phyloP scores from a whole-genome alignment of 1,139 yeast genomes.

The Magnusiomyces starmeri region DNA sequence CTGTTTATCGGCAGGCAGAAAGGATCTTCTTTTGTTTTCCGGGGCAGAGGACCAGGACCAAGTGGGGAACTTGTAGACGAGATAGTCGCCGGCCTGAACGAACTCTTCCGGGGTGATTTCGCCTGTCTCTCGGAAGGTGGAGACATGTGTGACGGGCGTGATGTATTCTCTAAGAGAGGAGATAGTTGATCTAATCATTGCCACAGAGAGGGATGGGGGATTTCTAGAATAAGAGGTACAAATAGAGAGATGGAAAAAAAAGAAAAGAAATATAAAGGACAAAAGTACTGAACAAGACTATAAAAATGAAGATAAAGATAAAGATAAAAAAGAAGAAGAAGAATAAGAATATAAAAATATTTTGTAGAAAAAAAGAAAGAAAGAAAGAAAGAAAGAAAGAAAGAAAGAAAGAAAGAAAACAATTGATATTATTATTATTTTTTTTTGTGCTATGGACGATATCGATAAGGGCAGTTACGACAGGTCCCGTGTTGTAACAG shows the following conservation, averaged over 20 bases:
- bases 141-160: constrained; percentile 79
- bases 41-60: constrained; percentile 89
- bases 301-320: background rate
- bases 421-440: too few relatives aligned
- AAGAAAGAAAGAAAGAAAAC: too few relatives aligned
- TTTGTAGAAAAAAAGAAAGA: background rate
- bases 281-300: too few relatives aligned
- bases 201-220: background rate
- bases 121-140: constrained; percentile 79
- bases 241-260: background rate
- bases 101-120: constrained; percentile 93
- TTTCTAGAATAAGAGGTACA: background rate
- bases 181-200: constrained; percentile 65
- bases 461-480: too few relatives aligned
- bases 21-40: constrained; percentile 50
- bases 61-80: constrained; percentile 87
- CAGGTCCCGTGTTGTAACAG: too few relatives aligned
- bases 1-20: constrained; percentile 81
- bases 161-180: constrained; percentile 77
- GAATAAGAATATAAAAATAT: background rate
- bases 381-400: too few relatives aligned
- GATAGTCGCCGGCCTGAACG: constrained; percentile 85
- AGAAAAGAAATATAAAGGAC: background rate
- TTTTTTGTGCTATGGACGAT: too few relatives aligned
- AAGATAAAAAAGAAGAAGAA: background rate